Conservation (phyloP, 257 asterid species). For the Fraxinus americana region DNA sequence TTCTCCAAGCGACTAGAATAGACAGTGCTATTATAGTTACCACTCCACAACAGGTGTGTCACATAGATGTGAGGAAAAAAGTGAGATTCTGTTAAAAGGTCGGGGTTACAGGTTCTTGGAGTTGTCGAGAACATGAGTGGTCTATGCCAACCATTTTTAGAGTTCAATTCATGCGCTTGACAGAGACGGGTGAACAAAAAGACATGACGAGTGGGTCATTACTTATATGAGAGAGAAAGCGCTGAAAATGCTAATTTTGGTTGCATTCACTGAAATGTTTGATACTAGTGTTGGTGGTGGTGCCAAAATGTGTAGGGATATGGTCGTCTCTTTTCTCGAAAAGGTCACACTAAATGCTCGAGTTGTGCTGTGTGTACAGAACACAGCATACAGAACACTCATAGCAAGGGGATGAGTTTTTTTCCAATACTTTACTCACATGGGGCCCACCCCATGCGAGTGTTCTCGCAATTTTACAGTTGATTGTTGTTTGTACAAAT, state of each 20-base stretch:
- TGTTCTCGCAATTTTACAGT: too few species aligned
- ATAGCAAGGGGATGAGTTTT: too few species aligned
- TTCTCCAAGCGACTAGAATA: slow-evolving; percentile 75
- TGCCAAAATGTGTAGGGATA: slow-evolving; percentile 76
- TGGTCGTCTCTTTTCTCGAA: slow-evolving; percentile 84
- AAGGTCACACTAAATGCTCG: slow-evolving; percentile 84
- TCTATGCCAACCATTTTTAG: slow-evolving; percentile 61
- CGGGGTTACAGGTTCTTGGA: slow-evolving; percentile 67
- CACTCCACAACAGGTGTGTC: slow-evolving; percentile 91
- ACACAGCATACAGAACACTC: too few species aligned
- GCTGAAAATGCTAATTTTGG: slow-evolving; percentile 58
- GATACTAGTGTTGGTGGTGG: slow-evolving; percentile 91
- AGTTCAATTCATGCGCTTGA: slow-evolving; percentile 49
- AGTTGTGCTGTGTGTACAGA: too few species aligned
- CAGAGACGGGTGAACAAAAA: slow-evolving; percentile 54
- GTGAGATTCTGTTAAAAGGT: slow-evolving; percentile 88
- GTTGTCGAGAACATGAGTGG: slow-evolving; percentile 97
- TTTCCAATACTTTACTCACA: too few species aligned
- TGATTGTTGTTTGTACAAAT: too few species aligned
- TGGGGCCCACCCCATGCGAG: too few species aligned
- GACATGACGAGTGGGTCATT: slow-evolving; percentile 63
- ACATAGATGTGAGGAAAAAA: slow-evolving; percentile 87
- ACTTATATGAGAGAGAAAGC: slow-evolving; percentile 59
- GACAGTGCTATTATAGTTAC: slow-evolving; percentile 91
- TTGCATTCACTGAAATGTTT: slow-evolving; percentile 73